Evolutionary conservation across 305 asterid species (phyloP).

Genomic region (Vinca major): DNA sequence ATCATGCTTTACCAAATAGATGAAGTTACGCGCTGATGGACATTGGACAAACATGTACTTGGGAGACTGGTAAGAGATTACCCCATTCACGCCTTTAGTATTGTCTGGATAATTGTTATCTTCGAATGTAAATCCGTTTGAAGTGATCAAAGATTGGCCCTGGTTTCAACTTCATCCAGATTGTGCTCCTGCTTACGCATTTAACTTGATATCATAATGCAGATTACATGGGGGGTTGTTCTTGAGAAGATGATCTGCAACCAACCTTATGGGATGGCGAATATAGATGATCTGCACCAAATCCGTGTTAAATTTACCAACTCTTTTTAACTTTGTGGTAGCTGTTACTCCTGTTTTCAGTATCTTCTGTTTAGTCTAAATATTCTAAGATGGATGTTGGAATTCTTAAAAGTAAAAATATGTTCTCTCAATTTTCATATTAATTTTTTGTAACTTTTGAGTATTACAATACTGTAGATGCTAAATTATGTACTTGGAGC

Average conservation of each 20-base stretch:
- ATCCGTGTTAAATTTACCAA: too few species aligned
- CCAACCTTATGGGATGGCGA: neutral
- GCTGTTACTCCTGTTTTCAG: too few species aligned
- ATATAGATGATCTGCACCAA: neutral
- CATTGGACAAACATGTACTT: neutral
- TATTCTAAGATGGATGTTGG: too few species aligned
- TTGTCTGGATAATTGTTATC: neutral
- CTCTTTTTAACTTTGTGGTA: too few species aligned
- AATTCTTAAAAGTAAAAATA: too few species aligned
- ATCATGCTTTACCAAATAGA: neutral
- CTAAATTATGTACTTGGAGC: too few species aligned
- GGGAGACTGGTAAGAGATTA: neutral
- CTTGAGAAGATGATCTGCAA: neutral
- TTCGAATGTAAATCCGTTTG: neutral
- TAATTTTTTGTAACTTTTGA: too few species aligned
- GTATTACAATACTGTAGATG: too few species aligned
- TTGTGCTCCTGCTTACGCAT: neutral
- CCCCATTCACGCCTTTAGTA: neutral
- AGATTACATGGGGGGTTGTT: neutral
- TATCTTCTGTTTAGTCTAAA: too few species aligned
- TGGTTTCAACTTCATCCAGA: neutral
- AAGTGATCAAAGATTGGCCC: neutral
- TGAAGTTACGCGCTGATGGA: neutral
- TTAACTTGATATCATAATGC: neutral
- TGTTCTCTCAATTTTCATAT: too few species aligned